Evolutionary conservation across 805 yeast genomes (phyloP).

Genomic region (Wickerhamiella vanderwaltii): DNA sequence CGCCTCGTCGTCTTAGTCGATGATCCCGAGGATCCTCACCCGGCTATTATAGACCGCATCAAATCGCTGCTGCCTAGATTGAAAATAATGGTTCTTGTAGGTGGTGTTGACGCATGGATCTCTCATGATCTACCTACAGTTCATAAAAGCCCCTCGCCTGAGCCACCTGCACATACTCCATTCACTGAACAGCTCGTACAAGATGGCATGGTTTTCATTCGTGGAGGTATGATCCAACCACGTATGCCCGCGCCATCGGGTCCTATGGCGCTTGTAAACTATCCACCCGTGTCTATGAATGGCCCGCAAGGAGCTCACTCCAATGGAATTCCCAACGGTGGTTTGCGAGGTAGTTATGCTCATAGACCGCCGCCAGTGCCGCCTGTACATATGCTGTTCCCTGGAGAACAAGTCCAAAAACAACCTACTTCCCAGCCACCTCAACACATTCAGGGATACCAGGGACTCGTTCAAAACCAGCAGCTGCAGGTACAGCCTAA

Average conservation of each 20-base stretch:
- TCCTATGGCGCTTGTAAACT: neutral
- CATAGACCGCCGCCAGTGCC: no score
- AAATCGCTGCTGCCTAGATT: conserved; percentile 30
- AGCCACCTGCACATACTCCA: conserved; percentile 8
- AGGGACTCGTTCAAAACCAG: no score
- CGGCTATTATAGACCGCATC: conserved; percentile 9
- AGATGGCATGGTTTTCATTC: conserved; percentile 1
- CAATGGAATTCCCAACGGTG: no score
- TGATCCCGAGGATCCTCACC: conserved; percentile 21
- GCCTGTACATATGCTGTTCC: no score
- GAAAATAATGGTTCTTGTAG: conserved; percentile 35
- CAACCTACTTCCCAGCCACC: no score
- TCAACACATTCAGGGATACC: no score
- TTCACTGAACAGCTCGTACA: conserved; percentile 4
- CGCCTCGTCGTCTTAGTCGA: conserved; percentile 60
- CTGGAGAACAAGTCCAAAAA: no score
- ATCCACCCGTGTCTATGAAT: neutral
- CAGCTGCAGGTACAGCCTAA: no score
- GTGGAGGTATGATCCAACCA: neutral
- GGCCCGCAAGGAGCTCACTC: no score
- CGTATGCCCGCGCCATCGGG: neutral
- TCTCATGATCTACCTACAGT: neutral
- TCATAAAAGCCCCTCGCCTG: conserved; percentile 1
- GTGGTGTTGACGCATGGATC: conserved; percentile 43
- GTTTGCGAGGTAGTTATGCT: no score